phyloP scores from a whole-genome alignment of 1,139 yeast species.

The Yamadazyma blattariae region DNA sequence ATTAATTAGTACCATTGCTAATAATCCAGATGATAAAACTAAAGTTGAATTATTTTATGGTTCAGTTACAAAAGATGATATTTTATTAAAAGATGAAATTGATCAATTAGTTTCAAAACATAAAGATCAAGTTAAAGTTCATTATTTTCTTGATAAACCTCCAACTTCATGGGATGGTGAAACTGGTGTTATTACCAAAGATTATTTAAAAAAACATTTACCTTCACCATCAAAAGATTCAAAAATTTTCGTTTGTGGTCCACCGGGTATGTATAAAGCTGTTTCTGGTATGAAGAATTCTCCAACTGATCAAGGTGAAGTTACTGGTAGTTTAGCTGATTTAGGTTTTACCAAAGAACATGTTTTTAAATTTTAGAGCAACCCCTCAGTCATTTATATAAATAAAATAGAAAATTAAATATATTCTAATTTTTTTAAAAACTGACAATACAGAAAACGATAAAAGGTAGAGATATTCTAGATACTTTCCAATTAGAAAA shows the following conservation, averaged over 20 bases:
- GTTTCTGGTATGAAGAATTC: conserved; percentile 79
- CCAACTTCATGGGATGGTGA: conserved; percentile 71
- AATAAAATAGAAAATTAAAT: too few relatives aligned
- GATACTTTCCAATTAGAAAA: too few relatives aligned
- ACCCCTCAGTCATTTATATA: too few relatives aligned
- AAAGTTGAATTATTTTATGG: conserved; percentile 74
- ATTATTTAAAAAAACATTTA: conserved; percentile 61
- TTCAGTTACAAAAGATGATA: conserved; percentile 73
- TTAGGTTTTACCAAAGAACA: conserved; percentile 85
- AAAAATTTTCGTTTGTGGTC: conserved; percentile 89
- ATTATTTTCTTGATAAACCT: conserved; percentile 71
- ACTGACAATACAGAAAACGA: too few relatives aligned
- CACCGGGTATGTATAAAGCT: conserved; percentile 54
- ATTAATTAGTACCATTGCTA: conserved; percentile 75
- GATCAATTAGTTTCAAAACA: conserved; percentile 62
- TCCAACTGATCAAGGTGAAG: conserved; percentile 93
- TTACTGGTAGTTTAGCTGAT: conserved; percentile 82
- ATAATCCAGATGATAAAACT: conserved; percentile 74
- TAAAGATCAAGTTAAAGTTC: conserved; percentile 66
- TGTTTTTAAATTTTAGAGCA: conserved; percentile 77
- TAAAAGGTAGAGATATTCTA: too few relatives aligned
- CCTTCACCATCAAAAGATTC: conserved; percentile 64
- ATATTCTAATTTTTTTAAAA: too few relatives aligned
- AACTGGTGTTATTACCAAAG: conserved; percentile 79
- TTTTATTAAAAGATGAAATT: conserved; percentile 73